Conservation (phyloP, 2,329 filamentous ascomycete species). For the Cryoendolithus antarcticus region DNA sequence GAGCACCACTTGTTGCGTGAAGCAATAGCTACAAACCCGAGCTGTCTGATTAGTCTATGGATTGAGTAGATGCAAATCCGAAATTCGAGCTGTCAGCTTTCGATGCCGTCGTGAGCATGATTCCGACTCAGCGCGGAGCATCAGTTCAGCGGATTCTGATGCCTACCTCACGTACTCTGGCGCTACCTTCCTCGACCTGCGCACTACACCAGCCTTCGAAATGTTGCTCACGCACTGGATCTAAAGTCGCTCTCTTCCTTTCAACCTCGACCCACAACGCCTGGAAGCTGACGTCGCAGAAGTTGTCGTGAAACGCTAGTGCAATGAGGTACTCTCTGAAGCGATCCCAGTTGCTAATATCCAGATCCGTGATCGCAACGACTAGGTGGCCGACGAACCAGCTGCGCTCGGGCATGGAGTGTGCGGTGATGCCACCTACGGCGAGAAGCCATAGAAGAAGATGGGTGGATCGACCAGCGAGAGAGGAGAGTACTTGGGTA, state of each 20-base stretch:
- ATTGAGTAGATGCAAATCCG: too few relatives aligned
- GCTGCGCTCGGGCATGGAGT: slow-evolving; percentile 7
- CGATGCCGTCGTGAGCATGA: too few relatives aligned
- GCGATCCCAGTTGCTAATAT: slow-evolving; percentile 3
- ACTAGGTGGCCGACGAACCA: slow-evolving; percentile 9
- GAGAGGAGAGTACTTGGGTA: slow-evolving; percentile 2
- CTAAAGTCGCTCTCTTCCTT: background rate
- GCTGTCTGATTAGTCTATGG: too few relatives aligned
- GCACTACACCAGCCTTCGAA: too few relatives aligned
- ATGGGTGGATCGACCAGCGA: slow-evolving; percentile 1
- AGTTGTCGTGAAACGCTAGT: slow-evolving; percentile 7
- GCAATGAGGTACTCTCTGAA: slow-evolving; percentile 6
- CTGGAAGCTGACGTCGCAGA: slow-evolving; percentile 7
- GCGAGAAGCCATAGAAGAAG: slow-evolving; percentile 8
- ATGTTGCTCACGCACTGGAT: too few relatives aligned
- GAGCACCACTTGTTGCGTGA: too few relatives aligned
- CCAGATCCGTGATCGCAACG: slow-evolving; percentile 6
- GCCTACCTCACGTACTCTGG: too few relatives aligned
- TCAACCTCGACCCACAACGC: slow-evolving; percentile 6
- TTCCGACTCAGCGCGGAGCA: too few relatives aligned
- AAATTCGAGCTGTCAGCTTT: too few relatives aligned
- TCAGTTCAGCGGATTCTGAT: too few relatives aligned
- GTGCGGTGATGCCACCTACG: slow-evolving; percentile 8
- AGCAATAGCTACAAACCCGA: too few relatives aligned
- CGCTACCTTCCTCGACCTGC: too few relatives aligned